A percentile compares a stretch with the other conserved stretches of the same genome.
Evolutionary conservation across 148 eudicot species (phyloP).

Genomic region (Chenopodium formosanum): DNA sequence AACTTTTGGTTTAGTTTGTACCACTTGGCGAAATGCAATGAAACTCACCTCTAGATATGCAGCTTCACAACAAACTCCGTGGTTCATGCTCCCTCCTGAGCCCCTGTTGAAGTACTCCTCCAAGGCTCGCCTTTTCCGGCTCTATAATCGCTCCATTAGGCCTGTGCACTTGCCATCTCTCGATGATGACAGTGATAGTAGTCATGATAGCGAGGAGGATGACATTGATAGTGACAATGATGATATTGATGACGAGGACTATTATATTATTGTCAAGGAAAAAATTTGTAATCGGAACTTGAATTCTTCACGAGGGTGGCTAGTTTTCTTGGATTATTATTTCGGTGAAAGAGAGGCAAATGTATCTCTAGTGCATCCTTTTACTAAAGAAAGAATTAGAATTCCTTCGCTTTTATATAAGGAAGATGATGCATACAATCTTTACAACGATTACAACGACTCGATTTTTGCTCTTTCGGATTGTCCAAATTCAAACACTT

Average conservation of each 20-base stretch:
- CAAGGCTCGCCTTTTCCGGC: not conserved
- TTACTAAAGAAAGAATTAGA: not conserved
- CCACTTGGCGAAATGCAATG: not conserved
- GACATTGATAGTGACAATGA: not conserved
- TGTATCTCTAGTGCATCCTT: slow-evolving; percentile 1
- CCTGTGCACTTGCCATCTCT: not conserved
- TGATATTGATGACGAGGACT: too few species aligned
- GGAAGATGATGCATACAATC: too few species aligned
- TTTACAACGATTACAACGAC: not conserved
- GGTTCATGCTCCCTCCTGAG: not conserved
- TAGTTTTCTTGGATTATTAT: not conserved
- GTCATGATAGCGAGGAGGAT: too few species aligned
- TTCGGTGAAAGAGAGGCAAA: too few species aligned
- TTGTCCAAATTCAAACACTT: not conserved
- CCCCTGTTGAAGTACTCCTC: too few species aligned
- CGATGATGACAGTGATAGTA: too few species aligned
- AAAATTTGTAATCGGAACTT: not conserved
- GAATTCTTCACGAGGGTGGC: not conserved
- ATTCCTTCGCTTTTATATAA: not conserved
- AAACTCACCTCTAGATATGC: not conserved
- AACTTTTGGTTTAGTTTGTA: too few species aligned
- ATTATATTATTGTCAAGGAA: too few species aligned
- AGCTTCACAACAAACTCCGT: not conserved
- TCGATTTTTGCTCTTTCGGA: not conserved
- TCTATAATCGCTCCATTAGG: not conserved